These are phyloP conservation scores for Neurospora sp. DNA, from an alignment of 495 filamentous ascomycete species.

Conservation along the genomic window DNA sequence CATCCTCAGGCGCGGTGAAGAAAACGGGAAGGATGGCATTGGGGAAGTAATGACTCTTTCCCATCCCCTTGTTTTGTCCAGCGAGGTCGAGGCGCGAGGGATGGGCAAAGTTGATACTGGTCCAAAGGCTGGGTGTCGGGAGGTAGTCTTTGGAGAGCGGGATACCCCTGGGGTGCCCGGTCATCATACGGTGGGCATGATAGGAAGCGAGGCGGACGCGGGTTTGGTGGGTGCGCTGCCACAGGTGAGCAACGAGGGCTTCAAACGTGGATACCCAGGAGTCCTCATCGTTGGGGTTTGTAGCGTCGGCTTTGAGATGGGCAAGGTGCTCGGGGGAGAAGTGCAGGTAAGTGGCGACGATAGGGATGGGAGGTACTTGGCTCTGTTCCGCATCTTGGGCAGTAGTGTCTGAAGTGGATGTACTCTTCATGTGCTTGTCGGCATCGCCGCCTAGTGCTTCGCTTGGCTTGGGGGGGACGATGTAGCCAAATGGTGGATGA, in stretches of 20 bases:
- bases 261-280: not conserved
- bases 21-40: not conserved
- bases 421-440: not conserved
- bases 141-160: not conserved
- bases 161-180: not conserved
- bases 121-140: not conserved
- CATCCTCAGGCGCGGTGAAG: not conserved
- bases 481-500: not conserved
- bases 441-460: not conserved
- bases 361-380: not conserved
- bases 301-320: not conserved
- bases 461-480: not conserved
- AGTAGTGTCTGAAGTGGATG: not conserved
- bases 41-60: not conserved
- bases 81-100: not conserved
- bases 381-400: not conserved
- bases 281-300: not conserved
- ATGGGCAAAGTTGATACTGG: not conserved
- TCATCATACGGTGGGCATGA: not conserved
- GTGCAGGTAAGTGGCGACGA: not conserved
- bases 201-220: not conserved
- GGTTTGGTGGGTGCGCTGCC: not conserved
- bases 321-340: not conserved
- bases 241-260: not conserved
- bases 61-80: not conserved